Evolutionary conservation across 768 basidiomycete species (phyloP).

Genomic region (Rhizopogon vesiculosus): DNA sequence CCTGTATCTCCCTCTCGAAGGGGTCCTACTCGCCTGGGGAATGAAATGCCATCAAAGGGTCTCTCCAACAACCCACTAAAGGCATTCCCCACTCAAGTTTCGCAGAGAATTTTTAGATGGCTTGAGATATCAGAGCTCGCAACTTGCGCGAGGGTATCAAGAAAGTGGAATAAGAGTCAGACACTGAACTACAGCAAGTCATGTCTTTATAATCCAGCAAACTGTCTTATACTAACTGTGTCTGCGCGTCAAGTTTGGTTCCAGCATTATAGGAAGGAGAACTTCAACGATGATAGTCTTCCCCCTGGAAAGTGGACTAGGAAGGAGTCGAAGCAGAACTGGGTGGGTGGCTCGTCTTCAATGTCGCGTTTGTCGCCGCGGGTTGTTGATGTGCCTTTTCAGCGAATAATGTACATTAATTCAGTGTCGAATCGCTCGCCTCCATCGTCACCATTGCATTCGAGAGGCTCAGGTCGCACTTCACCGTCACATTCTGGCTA

Average conservation of each 20-base stretch:
- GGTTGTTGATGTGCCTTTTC: constrained; percentile 1
- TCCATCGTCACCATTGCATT: constrained; percentile 32
- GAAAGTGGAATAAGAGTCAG: constrained; percentile 86
- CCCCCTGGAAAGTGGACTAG: constrained; percentile 89
- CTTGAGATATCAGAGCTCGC: constrained; percentile 66
- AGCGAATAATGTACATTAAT: constrained; percentile 51
- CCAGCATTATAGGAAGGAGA: constrained; percentile 83
- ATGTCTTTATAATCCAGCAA: too few species aligned
- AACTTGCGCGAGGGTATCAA: constrained; percentile 73
- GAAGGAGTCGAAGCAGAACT: constrained; percentile 90
- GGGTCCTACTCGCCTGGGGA: constrained; percentile 12
- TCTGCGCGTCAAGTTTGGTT: constrained; percentile 73
- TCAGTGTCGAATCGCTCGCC: constrained; percentile 35
- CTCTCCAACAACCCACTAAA: constrained; percentile 54
- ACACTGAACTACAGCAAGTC: constrained; percentile 82
- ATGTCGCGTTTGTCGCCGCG: constrained; percentile 1
- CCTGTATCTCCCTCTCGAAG: constrained; percentile 31
- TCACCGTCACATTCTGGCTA: constrained; percentile 55
- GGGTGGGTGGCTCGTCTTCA: constrained; percentile 45
- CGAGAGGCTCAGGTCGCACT: constrained; percentile 42
- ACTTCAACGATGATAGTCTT: constrained; percentile 75
- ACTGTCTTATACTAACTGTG: not conserved
- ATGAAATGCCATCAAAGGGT: constrained; percentile 15
- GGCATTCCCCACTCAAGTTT: constrained; percentile 74
- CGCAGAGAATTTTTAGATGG: constrained; percentile 68